These are phyloP conservation scores for Metarhizium sp. DNA, from an alignment of 2,329 filamentous ascomycete genomes.

Conservation along the genomic window DNA sequence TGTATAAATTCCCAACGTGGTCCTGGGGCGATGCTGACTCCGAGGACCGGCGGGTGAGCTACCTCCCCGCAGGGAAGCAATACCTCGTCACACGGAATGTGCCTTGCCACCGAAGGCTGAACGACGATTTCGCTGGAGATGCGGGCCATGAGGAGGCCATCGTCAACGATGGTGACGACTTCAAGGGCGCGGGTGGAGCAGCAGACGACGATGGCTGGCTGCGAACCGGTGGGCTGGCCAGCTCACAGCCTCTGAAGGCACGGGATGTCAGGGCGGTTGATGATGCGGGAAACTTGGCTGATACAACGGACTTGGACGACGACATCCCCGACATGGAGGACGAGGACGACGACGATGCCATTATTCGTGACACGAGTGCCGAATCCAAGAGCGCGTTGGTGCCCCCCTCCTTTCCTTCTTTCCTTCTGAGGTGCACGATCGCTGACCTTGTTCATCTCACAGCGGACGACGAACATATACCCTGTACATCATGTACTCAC, in stretches of 20 bases:
- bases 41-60: conserved; percentile 65
- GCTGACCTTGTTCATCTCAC: background rate
- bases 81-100: conserved; percentile 92
- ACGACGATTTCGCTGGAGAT: conserved; percentile 87
- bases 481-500: conserved; percentile 95
- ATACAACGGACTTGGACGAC: conserved; percentile 59
- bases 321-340: conserved; percentile 99
- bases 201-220: conserved; percentile 83
- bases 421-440: background rate
- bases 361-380: conserved; percentile 63
- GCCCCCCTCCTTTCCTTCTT: background rate
- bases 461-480: conserved; percentile 89
- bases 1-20: conserved; percentile 99
- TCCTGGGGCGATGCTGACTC: conserved; percentile 86
- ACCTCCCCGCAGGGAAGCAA: conserved; percentile 85
- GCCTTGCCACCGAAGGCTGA: conserved; percentile 82
- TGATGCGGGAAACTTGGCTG: conserved; percentile 77
- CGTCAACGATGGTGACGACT: conserved; percentile 68
- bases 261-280: conserved; percentile 81
- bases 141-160: conserved; percentile 79
- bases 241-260: conserved; percentile 65
- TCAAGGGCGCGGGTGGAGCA: conserved; percentile 35
- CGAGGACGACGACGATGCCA: conserved; percentile 93
- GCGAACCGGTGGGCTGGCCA: conserved; percentile 70
- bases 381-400: conserved; percentile 37